These are phyloP conservation scores for Salmacisia buchloeana DNA, from an alignment of 1,284 basidiomycete genomes.

Conservation along the genomic window DNA sequence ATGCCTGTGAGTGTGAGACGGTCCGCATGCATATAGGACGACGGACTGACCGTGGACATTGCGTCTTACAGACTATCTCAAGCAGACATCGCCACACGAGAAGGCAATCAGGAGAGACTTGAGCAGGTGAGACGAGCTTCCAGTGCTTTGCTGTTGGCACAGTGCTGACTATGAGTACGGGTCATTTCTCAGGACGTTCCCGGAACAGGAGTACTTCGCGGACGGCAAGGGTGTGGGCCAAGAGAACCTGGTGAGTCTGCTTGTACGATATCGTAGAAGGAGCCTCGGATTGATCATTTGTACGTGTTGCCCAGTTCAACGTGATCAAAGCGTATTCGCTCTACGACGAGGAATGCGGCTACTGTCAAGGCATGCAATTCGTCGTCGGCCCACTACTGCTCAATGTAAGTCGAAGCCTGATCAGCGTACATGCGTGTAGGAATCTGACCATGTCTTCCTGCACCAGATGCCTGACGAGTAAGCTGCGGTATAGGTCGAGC, in stretches of 20 bases:
- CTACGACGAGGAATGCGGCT: constrained; percentile 91
- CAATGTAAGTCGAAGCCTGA: constrained; percentile 78
- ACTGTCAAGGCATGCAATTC: constrained; percentile 85
- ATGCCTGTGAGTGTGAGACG: constrained; percentile 60
- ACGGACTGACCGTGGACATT: not conserved
- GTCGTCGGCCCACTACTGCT: constrained; percentile 86
- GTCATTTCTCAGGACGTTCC: constrained; percentile 68
- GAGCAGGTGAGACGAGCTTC: constrained; percentile 39
- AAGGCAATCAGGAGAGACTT: constrained; percentile 89
- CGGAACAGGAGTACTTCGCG: constrained; percentile 92
- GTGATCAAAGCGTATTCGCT: constrained; percentile 95
- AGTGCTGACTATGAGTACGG: not conserved
- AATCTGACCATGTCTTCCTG: too few relatives aligned
- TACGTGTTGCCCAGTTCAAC: constrained; percentile 66
- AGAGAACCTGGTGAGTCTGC: constrained; percentile 66
- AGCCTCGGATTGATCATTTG: not conserved
- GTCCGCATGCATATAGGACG: not conserved
- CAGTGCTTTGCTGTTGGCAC: too few relatives aligned
- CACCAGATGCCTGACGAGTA: constrained; percentile 41
- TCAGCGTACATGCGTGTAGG: too few relatives aligned
- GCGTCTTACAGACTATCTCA: constrained; percentile 58
- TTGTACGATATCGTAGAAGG: not conserved
- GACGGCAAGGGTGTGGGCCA: constrained; percentile 81
- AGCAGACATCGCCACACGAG: constrained; percentile 78
- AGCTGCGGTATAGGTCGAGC: not conserved